A percentile compares a stretch with the other conserved stretches of the same genome.
These are phyloP conservation scores for Saccharomyces uvarum DNA, from an alignment of 1,139 yeast species.

Conservation along the genomic window DNA sequence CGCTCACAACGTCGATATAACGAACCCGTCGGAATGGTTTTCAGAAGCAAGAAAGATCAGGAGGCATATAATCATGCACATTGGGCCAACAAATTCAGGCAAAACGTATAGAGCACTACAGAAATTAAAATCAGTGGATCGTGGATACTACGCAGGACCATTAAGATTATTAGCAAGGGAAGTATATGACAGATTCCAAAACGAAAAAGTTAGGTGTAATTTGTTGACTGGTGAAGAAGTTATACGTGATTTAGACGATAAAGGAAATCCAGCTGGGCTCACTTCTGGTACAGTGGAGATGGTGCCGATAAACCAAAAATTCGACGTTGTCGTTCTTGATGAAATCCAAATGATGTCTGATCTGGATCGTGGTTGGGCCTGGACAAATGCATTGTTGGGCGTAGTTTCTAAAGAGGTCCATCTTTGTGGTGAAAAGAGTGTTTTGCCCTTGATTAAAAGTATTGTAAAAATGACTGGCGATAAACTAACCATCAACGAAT, in stretches of 20 bases:
- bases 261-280: slow-evolving; percentile 63
- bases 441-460: slow-evolving; percentile 55
- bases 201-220: slow-evolving; percentile 64
- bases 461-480: slow-evolving; percentile 72
- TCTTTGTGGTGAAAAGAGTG: slow-evolving; percentile 86
- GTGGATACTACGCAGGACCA: slow-evolving; percentile 97
- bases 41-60: slow-evolving; percentile 79
- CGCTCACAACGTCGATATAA: slow-evolving; percentile 38
- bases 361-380: slow-evolving; percentile 75
- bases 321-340: slow-evolving; percentile 87
- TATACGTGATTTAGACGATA: slow-evolving; percentile 56
- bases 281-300: slow-evolving; percentile 92
- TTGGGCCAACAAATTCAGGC: slow-evolving; percentile 98
- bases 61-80: slow-evolving; percentile 77
- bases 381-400: slow-evolving; percentile 90
- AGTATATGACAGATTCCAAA: slow-evolving; percentile 70
- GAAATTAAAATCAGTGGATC: slow-evolving; percentile 53
- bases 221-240: slow-evolving; percentile 92
- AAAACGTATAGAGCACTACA: slow-evolving; percentile 80
- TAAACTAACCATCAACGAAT: slow-evolving; percentile 55
- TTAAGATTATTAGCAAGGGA: slow-evolving; percentile 84
- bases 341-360: slow-evolving; percentile 95
- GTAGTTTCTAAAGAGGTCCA: slow-evolving; percentile 81
- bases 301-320: slow-evolving; percentile 58
- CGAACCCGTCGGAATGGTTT: slow-evolving; percentile 79